These are phyloP conservation scores for Globisporangium emineosum DNA, from an alignment of 352 stramenopile species.

Conservation along the genomic window DNA sequence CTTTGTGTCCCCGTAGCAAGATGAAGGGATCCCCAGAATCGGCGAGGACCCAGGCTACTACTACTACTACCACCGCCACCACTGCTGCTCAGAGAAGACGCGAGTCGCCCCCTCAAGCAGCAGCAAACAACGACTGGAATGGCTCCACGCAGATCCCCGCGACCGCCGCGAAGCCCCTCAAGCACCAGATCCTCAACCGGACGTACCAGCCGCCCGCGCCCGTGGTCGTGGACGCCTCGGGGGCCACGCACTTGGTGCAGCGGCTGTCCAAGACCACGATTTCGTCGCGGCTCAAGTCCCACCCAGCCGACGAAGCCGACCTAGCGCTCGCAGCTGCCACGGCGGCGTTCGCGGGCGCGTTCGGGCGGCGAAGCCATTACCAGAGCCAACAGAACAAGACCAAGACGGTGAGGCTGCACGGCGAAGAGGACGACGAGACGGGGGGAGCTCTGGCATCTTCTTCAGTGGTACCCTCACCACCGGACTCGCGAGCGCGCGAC, in stretches of 20 bases:
- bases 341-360: constrained; percentile 7
- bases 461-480: not conserved
- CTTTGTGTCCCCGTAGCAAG: not conserved
- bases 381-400: not conserved
- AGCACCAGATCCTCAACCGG: constrained; percentile 57
- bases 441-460: not conserved
- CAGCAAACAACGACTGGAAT: constrained; percentile 38
- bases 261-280: constrained; percentile 53
- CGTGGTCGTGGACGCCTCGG: constrained; percentile 29
- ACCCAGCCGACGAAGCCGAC: not conserved
- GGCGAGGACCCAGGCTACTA: not conserved
- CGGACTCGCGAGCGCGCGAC: constrained; percentile 38
- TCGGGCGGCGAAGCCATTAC: constrained; percentile 3
- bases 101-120: constrained; percentile 9
- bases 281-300: constrained; percentile 46
- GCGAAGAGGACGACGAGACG: not conserved
- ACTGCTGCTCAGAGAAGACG: not conserved
- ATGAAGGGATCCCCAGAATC: not conserved
- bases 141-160: constrained; percentile 43
- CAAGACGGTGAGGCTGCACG: not conserved
- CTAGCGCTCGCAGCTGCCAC: constrained; percentile 16
- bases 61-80: not conserved
- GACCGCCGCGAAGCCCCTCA: constrained; percentile 30
- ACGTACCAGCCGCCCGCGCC: constrained; percentile 47
- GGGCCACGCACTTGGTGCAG: constrained; percentile 33